A percentile compares a stretch with the other conserved stretches of the same genome.
Evolutionary conservation across 1,284 basidiomycete genomes (phyloP).

Genomic region (Rhodotorula mucilaginosa): DNA sequence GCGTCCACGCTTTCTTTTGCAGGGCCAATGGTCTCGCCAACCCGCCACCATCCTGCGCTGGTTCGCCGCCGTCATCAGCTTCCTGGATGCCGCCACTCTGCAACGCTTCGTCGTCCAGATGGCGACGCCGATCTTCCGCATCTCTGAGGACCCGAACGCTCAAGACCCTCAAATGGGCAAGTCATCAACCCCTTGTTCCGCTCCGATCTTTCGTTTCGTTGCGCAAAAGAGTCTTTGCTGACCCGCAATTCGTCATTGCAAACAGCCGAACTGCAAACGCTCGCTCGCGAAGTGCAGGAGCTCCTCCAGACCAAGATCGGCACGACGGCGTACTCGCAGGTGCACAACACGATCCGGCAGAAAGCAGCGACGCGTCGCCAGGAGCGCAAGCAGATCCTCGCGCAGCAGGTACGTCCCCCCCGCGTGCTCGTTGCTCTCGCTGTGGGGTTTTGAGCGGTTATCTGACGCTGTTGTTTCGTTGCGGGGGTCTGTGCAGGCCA

Average conservation of each 20-base stretch:
- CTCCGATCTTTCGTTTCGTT: not conserved
- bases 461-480: not conserved
- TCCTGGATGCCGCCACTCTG: constrained; percentile 61
- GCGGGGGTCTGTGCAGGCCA: constrained; percentile 46
- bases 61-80: constrained; percentile 84
- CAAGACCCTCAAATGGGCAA: constrained; percentile 73
- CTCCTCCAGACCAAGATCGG: constrained; percentile 83
- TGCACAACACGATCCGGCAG: constrained; percentile 78
- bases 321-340: constrained; percentile 70
- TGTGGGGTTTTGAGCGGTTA: not conserved
- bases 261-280: constrained; percentile 77
- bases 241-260: not conserved
- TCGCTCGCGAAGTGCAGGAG: constrained; percentile 81
- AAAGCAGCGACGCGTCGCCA: constrained; percentile 65
- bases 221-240: not conserved
- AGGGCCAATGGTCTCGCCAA: constrained; percentile 73
- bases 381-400: constrained; percentile 67
- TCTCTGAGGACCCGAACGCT: constrained; percentile 74
- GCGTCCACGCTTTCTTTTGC: not conserved
- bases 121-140: constrained; percentile 78
- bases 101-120: constrained; percentile 77
- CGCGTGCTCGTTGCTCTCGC: too few relatives aligned
- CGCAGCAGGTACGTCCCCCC: constrained; percentile 57
- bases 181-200: constrained; percentile 45
- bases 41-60: constrained; percentile 79